Conservation (phyloP, 164 flowering plant species). For the Nelumbo lutea region DNA sequence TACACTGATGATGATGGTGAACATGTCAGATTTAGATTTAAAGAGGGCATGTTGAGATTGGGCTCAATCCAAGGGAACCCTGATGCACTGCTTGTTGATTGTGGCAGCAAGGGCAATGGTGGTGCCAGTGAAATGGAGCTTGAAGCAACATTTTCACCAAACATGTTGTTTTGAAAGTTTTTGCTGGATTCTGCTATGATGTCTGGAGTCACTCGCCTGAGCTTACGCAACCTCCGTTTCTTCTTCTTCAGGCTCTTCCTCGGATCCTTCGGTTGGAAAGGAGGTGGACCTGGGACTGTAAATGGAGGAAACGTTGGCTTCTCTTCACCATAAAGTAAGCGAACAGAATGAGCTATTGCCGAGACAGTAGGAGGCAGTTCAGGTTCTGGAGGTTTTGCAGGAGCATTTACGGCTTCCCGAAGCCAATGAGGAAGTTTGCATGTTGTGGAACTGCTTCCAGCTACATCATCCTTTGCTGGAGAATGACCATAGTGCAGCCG, state of each 20-base stretch:
- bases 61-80: conserved; percentile 38
- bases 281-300: conserved; percentile 72
- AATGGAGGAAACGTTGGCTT: conserved; percentile 77
- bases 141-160: conserved; percentile 28
- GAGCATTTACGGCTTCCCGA: conserved; percentile 73
- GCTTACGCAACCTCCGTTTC: conserved; percentile 32
- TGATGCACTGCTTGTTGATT: conserved; percentile 15
- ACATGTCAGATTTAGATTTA: conserved; percentile 24
- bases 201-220: conserved; percentile 18
- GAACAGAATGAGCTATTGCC: conserved; percentile 87
- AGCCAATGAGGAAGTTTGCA: conserved; percentile 97
- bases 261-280: conserved; percentile 76
- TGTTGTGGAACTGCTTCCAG: conserved; percentile 38
- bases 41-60: conserved; percentile 26
- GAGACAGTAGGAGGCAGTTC: conserved; percentile 78
- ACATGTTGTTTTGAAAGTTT: conserved; percentile 17
- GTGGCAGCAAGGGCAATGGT: conserved; percentile 25
- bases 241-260: conserved; percentile 50
- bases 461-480: conserved; percentile 34
- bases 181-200: conserved; percentile 26
- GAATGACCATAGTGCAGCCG: conserved; percentile 21
- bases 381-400: conserved; percentile 49
- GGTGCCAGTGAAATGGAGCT: conserved; percentile 28
- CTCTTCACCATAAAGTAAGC: conserved; percentile 74
- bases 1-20: conserved; percentile 31